phyloP scores from a whole-genome alignment of 768 basidiomycete species.

The Hericium coralloides region DNA sequence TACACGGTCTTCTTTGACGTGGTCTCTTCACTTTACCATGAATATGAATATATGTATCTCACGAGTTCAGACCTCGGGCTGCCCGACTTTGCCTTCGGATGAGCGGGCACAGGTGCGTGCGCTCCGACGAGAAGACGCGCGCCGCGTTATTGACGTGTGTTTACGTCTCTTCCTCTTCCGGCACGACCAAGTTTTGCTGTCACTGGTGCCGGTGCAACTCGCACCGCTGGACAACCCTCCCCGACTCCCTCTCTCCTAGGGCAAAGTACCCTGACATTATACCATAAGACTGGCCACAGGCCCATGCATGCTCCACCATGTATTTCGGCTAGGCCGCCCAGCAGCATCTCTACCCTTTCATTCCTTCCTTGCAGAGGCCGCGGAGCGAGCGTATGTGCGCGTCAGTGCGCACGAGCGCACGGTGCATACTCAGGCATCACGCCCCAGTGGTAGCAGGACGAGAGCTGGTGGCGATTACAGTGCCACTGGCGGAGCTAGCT shows the following conservation, averaged over 20 bases:
- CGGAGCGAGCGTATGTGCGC: constrained; percentile 40
- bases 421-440: too few species aligned
- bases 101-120: background rate
- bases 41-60: too few species aligned
- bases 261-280: background rate
- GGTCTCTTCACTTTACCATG: too few species aligned
- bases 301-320: constrained; percentile 37
- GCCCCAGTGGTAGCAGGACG: too few species aligned
- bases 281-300: background rate
- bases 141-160: background rate
- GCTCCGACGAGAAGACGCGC: background rate
- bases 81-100: too few species aligned
- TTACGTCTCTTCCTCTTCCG: background rate
- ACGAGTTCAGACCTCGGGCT: too few species aligned
- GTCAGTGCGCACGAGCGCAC: background rate
- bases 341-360: constrained; percentile 22
- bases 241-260: background rate
- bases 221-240: background rate
- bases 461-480: too few species aligned
- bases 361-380: constrained; percentile 37
- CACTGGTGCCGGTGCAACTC: background rate
- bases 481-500: too few species aligned
- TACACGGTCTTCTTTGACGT: too few species aligned
- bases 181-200: background rate
- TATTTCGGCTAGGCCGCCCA: constrained; percentile 16